Conservation (phyloP, 257 asterid genomes). For the Euphrasia confusa region DNA sequence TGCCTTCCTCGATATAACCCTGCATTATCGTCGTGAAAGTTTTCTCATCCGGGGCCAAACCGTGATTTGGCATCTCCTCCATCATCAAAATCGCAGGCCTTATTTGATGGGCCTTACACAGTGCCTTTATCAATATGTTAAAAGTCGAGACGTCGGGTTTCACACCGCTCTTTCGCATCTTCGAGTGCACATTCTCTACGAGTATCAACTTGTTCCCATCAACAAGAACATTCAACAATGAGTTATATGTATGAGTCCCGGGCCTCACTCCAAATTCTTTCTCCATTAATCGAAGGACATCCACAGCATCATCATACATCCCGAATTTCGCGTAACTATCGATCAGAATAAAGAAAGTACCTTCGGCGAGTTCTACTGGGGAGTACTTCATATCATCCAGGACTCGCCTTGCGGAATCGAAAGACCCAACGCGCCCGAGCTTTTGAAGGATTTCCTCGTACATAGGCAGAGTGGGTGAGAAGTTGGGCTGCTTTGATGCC, state of each 20-base stretch:
- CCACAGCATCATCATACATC: conserved; percentile 59
- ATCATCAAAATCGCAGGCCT: conserved; percentile 86
- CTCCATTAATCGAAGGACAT: conserved; percentile 65
- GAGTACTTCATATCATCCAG: conserved; percentile 59
- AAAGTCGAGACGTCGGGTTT: conserved; percentile 79
- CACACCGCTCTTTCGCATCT: conserved; percentile 48
- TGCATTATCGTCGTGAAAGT: conserved; percentile 85
- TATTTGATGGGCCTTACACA: conserved; percentile 85
- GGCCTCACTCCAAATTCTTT: conserved; percentile 55
- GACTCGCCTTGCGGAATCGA: conserved; percentile 45
- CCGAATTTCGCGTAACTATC: conserved; percentile 65
- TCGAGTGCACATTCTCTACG: conserved; percentile 71
- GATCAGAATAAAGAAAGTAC: conserved; percentile 56
- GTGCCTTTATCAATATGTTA: conserved; percentile 77
- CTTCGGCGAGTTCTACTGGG: conserved; percentile 39
- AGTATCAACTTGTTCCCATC: conserved; percentile 72
- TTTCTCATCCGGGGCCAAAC: conserved; percentile 76
- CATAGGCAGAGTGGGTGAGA: conserved; percentile 45
- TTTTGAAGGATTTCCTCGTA: conserved; percentile 67
- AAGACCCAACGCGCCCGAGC: conserved; percentile 67
- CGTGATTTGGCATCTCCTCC: conserved; percentile 84
- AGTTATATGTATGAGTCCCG: conserved; percentile 53
- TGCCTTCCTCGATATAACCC: conserved; percentile 79
- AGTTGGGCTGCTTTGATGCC: conserved; percentile 77
- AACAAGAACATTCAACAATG: conserved; percentile 74